Evolutionary conservation across 192 early-diverging fungal genomes (phyloP).

Genomic region (Mortierella antarctica): DNA sequence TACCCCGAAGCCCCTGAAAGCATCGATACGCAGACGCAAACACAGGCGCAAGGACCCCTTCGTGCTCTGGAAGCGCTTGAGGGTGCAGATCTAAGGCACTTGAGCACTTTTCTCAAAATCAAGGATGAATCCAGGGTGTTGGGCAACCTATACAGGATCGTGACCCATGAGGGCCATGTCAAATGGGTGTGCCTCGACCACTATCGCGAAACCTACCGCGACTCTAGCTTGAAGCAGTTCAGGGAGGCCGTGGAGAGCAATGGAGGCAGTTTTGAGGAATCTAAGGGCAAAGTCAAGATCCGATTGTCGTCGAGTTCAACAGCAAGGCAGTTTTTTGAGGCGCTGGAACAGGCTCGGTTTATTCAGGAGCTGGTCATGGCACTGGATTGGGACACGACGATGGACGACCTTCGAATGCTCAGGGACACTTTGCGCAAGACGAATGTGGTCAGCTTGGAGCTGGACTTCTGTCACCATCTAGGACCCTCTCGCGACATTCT

Average conservation of each 20-base stretch:
- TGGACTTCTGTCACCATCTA: slow-evolving; percentile 16
- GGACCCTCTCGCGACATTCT: slow-evolving; percentile 24
- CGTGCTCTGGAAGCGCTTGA: slow-evolving; percentile 28
- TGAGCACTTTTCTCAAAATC: slow-evolving; percentile 23
- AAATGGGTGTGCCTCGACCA: slow-evolving; percentile 40
- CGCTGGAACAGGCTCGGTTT: slow-evolving; percentile 17
- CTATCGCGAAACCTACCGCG: slow-evolving; percentile 16
- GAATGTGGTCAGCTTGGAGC: slow-evolving; percentile 12
- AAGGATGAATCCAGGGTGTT: slow-evolving; percentile 31
- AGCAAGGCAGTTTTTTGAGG: slow-evolving; percentile 25
- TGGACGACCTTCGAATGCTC: slow-evolving; percentile 19
- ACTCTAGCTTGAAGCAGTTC: slow-evolving; percentile 10
- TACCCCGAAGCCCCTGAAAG: neutral
- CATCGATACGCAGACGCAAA: neutral
- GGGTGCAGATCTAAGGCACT: slow-evolving; percentile 31
- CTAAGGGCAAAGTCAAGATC: slow-evolving; percentile 10
- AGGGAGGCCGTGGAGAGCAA: slow-evolving; percentile 8
- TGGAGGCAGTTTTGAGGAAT: slow-evolving; percentile 18
- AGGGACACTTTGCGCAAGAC: slow-evolving; percentile 10
- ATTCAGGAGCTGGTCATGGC: slow-evolving; percentile 23
- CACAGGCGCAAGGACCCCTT: neutral
- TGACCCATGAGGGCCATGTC: slow-evolving; percentile 17
- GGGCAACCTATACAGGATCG: slow-evolving; percentile 25
- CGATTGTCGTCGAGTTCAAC: slow-evolving; percentile 6
- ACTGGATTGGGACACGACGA: slow-evolving; percentile 26